Conservation (phyloP, 805 yeast genomes). For the Wickerhamomyces sydowiorum region DNA sequence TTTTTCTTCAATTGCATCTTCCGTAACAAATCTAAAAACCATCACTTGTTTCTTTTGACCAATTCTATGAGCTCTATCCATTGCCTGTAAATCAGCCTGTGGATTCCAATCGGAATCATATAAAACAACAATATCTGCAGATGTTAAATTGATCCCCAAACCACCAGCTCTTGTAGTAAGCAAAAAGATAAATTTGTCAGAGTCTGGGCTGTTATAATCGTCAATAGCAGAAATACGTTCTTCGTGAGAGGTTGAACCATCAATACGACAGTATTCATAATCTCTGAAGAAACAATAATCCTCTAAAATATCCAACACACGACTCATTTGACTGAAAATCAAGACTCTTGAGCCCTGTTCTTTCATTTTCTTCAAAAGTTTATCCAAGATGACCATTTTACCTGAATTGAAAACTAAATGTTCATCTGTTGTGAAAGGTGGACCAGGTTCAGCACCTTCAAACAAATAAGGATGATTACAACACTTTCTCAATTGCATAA, state of each 20-base stretch:
- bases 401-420: conserved; percentile 89
- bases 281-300: conserved; percentile 86
- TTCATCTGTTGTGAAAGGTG: conserved; percentile 94
- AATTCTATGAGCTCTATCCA: conserved; percentile 97
- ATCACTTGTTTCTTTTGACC: conserved; percentile 95
- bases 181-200: conserved; percentile 77
- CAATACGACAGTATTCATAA: conserved; percentile 85
- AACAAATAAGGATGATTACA: conserved; percentile 96
- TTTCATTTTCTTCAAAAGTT: conserved; percentile 65
- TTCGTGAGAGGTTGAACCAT: conserved; percentile 90
- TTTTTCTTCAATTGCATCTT: conserved; percentile 93
- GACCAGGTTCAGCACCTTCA: conserved; percentile 99
- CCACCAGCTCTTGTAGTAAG: conserved; percentile 97
- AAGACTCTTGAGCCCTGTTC: conserved; percentile 82
- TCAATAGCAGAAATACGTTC: conserved; percentile 91
- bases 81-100: conserved; percentile 95
- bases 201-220: conserved; percentile 77
- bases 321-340: conserved; percentile 90
- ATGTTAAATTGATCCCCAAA: conserved; percentile 85
- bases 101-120: conserved; percentile 98
- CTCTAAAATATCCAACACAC: conserved; percentile 83
- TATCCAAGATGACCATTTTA: conserved; percentile 84
- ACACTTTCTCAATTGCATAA: conserved; percentile 94
- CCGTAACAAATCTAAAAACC: conserved; percentile 90
- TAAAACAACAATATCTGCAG: conserved; percentile 84